A percentile compares a stretch with the other conserved stretches of the same genome.
These are phyloP conservation scores for Nigrospora sphaerica DNA, from an alignment of 2,329 filamentous ascomycete species.

Conservation along the genomic window DNA sequence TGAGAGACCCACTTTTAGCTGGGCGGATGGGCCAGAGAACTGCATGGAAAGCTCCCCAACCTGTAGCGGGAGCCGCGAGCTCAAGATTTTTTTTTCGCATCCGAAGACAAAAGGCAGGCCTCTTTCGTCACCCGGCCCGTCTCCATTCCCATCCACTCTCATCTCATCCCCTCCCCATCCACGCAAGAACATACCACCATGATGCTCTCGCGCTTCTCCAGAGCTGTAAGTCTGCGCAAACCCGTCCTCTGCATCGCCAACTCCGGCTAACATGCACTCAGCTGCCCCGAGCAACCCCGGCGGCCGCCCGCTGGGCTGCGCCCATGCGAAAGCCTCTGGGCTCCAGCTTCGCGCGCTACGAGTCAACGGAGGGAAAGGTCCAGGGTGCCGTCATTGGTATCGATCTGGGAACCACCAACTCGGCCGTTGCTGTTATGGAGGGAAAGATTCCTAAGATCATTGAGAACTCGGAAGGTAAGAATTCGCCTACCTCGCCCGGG, in stretches of 20 bases:
- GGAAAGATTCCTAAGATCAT: conserved; percentile 93
- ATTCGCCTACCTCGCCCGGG: neutral
- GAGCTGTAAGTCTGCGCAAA: conserved; percentile 57
- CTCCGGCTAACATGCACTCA: conserved; percentile 25
- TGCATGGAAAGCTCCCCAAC: no score
- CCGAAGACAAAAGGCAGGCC: no score
- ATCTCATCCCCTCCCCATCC: conserved; percentile 23
- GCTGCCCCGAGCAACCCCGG: conserved; percentile 71
- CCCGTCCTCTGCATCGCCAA: neutral
- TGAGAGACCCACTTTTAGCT: no score
- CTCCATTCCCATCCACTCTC: conserved; percentile 17
- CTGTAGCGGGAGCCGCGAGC: no score
- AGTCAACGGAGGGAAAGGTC: conserved; percentile 78
- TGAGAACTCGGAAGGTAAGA: conserved; percentile 87
- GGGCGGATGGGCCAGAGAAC: no score
- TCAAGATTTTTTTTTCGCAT: no score
- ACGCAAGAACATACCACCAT: conserved; percentile 40
- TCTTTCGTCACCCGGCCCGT: no score
- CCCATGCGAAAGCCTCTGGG: conserved; percentile 63
- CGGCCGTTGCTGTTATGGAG: conserved; percentile 95
- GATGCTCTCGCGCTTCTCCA: conserved; percentile 64
- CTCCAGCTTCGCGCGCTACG: conserved; percentile 71
- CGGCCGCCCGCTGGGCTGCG: conserved; percentile 60
- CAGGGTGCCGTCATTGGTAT: conserved; percentile 97
- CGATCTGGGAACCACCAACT: conserved; percentile 97